Evolutionary conservation across 208 protist species (phyloP).

Genomic region (Wallacemonas sp.): DNA sequence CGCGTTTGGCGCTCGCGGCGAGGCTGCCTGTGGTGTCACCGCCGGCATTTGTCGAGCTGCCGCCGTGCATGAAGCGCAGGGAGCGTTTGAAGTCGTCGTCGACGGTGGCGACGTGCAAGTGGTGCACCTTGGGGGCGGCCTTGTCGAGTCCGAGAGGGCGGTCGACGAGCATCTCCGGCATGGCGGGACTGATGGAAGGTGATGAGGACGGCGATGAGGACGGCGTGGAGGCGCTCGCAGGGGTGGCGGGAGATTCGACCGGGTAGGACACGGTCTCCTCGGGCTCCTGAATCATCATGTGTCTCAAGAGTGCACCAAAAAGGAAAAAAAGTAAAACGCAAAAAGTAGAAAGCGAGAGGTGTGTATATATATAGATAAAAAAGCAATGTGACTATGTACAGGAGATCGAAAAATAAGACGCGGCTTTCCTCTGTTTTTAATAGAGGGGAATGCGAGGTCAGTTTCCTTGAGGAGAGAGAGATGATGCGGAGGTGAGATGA

Average conservation of each 20-base stretch:
- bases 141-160: neutral
- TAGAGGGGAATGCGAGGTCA: no score
- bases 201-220: neutral
- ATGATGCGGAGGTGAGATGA: neutral
- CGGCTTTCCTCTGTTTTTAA: no score
- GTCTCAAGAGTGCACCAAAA: neutral
- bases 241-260: neutral
- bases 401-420: no score
- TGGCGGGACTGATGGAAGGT: neutral
- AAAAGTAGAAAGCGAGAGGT: neutral
- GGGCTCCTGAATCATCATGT: conserved; percentile 3
- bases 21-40: neutral
- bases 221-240: neutral
- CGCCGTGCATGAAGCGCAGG: conserved; percentile 13
- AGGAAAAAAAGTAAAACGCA: neutral
- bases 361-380: neutral
- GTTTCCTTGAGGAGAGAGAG: conserved; percentile 17
- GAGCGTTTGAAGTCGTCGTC: conserved; percentile 5
- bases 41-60: neutral
- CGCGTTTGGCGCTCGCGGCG: neutral
- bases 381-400: conserved; percentile 4
- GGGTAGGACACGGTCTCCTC: neutral
- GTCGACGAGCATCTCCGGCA: neutral
- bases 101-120: neutral
- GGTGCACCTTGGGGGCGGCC: conserved; percentile 1